Evolutionary conservation across 1,139 yeast genomes (phyloP).

Genomic region (Schwanniomyces etchellsii): DNA sequence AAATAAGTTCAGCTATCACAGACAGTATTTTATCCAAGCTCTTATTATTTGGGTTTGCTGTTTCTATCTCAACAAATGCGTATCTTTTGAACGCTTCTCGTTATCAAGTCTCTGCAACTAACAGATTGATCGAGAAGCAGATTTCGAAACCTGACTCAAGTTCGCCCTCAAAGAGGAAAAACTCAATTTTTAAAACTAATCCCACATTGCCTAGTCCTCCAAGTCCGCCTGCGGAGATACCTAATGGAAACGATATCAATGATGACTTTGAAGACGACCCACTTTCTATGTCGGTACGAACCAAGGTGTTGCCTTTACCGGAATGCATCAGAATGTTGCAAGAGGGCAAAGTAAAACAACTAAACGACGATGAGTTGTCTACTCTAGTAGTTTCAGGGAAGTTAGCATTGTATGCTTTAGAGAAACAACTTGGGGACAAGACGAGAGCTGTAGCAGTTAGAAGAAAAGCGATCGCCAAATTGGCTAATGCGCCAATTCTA

Average conservation of each 20-base stretch:
- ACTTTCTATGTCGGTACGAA: constrained; percentile 20
- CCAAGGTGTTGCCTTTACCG: constrained; percentile 41
- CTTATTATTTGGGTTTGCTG: constrained; percentile 64
- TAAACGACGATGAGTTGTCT: constrained; percentile 69
- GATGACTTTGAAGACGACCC: constrained; percentile 11
- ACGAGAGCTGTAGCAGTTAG: constrained; percentile 91
- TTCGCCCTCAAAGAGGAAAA: constrained; percentile 1
- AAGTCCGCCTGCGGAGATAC: not conserved
- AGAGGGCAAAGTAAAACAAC: constrained; percentile 63
- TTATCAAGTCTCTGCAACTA: constrained; percentile 43
- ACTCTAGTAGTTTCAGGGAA: constrained; percentile 69
- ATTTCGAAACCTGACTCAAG: constrained; percentile 23
- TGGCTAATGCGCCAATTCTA: constrained; percentile 79
- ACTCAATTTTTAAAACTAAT: constrained; percentile 1
- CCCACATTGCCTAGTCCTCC: not conserved
- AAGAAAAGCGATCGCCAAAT: constrained; percentile 80
- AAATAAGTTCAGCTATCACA: constrained; percentile 66
- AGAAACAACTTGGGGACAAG: constrained; percentile 81
- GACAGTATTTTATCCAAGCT: constrained; percentile 80
- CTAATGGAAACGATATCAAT: constrained; percentile 1
- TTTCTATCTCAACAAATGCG: constrained; percentile 76
- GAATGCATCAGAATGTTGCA: constrained; percentile 61
- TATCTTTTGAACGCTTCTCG: constrained; percentile 78
- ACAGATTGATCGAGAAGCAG: constrained; percentile 38
- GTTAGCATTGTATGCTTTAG: constrained; percentile 88